Evolutionary conservation across 257 asterid species (phyloP), one percentile per base, ranked within the genome.

Genomic region (Galeopsis tetrahit): DNA sequence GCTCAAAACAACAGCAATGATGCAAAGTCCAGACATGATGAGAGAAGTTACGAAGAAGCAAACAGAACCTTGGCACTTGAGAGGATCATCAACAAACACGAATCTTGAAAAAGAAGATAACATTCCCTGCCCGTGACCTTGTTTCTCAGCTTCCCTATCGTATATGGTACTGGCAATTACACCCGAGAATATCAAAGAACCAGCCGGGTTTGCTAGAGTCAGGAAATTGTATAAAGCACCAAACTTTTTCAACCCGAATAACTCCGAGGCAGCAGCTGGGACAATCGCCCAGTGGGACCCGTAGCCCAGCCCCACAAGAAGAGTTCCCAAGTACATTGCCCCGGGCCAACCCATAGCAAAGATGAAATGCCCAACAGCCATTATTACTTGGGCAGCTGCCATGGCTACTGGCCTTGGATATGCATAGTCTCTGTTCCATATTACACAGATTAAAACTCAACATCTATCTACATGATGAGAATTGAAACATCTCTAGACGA

Each of bases 271-370:
- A 33, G 97, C 82, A 60, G 97, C 96, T 0, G 96, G 97, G 43
- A 89, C 93, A 11, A 92, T 89, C 0, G 96, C 96, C 96, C 96
- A 89, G 77, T 92, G 96, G 15, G 97, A 86, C 43, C 96, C 96
- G 43, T 92, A 92, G n/a, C 96, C 97, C n/a, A 92, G 90, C 71
- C 97, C 97, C 0, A 89, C 96, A 33, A 92, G 84, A 68, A 92
- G 93, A 31, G 96, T 92, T 70, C 90, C 96, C 6, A 92, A 64
- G 77, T 92, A 87, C 93, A 92, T 81, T 46, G 84, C 91, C 21
- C 92, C 92, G 0, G 96, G 90, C 96, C 96, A 92, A 7, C 91
- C 97, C 97, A 89, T 86, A 6, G 97, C 96, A 39, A 89, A 85
- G 82, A 86, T 65, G 84, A 88, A 87, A 79, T 89, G 96, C n/a